These are phyloP conservation scores for Dalbergia cultrata DNA, from an alignment of 306 rosid species.

Conservation along the genomic window DNA sequence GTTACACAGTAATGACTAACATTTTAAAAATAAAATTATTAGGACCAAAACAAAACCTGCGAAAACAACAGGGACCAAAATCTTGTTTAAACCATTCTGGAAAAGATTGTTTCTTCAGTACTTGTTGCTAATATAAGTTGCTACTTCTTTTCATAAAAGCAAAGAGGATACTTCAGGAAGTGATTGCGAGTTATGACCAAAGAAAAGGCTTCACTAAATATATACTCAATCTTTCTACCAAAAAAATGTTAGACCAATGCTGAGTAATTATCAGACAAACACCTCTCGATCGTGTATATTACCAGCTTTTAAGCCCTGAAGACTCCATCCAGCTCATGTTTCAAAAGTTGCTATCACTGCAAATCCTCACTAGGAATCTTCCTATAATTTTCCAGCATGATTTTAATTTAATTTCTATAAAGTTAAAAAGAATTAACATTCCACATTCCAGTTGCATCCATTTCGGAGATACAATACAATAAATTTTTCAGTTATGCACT, in stretches of 20 bases:
- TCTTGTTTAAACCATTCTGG: neutral
- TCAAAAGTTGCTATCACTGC: neutral
- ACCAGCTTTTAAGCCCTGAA: neutral
- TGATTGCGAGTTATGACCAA: neutral
- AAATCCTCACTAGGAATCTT: constrained; percentile 5
- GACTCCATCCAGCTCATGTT: neutral
- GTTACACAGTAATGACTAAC: too few relatives aligned
- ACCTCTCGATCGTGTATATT: neutral
- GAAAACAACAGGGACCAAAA: neutral
- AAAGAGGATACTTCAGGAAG: neutral
- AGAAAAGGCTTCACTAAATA: neutral
- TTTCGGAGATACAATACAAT: neutral
- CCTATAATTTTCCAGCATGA: neutral
- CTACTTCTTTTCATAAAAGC: neutral
- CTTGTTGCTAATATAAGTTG: neutral
- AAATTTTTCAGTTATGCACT: neutral
- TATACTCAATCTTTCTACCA: constrained; percentile 1
- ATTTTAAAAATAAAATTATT: too few relatives aligned
- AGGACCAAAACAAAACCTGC: too few relatives aligned
- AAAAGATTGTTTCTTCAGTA: neutral
- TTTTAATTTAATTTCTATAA: neutral
- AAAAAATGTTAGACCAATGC: neutral
- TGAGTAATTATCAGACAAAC: neutral
- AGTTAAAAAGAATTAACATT: neutral
- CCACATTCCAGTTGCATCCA: neutral